Evolutionary conservation across 2,329 filamentous ascomycete species (phyloP).

Genomic region (Berkeleyomyces rouxiae): DNA sequence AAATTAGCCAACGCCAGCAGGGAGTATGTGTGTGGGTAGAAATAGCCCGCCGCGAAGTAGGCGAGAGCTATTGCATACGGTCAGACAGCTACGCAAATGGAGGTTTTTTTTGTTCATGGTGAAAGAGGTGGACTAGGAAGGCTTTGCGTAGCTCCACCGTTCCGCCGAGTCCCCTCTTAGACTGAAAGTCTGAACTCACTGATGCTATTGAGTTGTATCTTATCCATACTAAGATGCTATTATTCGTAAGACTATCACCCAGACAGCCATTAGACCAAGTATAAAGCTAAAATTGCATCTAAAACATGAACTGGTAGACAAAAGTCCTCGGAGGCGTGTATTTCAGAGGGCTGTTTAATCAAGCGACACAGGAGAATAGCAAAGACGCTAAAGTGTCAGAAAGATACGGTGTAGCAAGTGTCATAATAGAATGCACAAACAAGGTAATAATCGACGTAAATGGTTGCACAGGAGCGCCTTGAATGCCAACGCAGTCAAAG

Average conservation of each 20-base stretch:
- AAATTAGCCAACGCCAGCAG: neutral
- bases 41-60: neutral
- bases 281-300: too few species aligned
- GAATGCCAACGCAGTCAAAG: neutral
- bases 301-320: too few species aligned
- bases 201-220: too few species aligned
- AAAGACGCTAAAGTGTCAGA: neutral
- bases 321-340: too few species aligned
- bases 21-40: neutral
- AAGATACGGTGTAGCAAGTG: neutral
- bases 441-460: neutral
- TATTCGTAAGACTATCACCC: too few species aligned
- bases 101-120: neutral
- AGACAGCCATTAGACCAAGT: too few species aligned
- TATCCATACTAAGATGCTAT: too few species aligned
- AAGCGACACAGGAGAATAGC: neutral
- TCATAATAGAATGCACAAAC: neutral
- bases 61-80: neutral
- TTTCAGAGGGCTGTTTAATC: neutral
- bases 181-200: too few species aligned
- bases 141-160: too few species aligned
- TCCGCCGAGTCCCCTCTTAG: too few species aligned
- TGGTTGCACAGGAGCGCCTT: neutral
- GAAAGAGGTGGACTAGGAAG: too few species aligned
- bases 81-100: neutral